Evolutionary conservation across 106 monocot genomes (phyloP).

Genomic region (Narthecium ossifragum): DNA sequence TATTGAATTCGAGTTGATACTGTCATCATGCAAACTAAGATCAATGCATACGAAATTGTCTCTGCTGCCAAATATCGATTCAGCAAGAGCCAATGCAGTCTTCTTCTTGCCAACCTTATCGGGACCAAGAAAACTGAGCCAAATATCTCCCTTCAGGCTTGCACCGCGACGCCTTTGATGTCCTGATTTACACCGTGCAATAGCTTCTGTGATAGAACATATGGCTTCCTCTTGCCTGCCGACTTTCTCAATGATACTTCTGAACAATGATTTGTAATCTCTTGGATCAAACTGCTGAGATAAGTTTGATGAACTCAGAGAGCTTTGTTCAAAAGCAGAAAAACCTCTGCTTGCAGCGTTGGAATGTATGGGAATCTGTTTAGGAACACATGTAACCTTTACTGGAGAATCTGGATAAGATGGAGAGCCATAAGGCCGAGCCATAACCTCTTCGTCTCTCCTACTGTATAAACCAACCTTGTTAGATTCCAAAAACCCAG

Average conservation of each 20-base stretch:
- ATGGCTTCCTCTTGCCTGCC: slow-evolving; percentile 81
- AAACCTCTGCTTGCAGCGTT: slow-evolving; percentile 6
- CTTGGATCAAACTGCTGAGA: slow-evolving; percentile 22
- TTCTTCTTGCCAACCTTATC: slow-evolving; percentile 64
- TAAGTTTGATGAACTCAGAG: slow-evolving; percentile 8
- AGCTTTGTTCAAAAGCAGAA: slow-evolving; percentile 4
- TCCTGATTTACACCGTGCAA: slow-evolving; percentile 29
- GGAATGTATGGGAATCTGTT: not conserved
- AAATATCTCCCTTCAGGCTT: slow-evolving; percentile 45
- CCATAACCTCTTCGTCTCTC: slow-evolving; percentile 5
- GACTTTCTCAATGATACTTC: slow-evolving; percentile 51
- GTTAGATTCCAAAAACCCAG: slow-evolving; percentile 18
- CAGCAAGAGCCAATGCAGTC: slow-evolving; percentile 57
- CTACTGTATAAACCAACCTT: slow-evolving; percentile 15
- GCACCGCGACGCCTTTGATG: slow-evolving; percentile 32
- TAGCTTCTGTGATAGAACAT: slow-evolving; percentile 32
- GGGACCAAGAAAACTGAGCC: slow-evolving; percentile 72
- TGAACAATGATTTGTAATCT: slow-evolving; percentile 52
- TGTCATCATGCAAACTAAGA: slow-evolving; percentile 33
- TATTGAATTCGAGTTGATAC: slow-evolving; percentile 10
- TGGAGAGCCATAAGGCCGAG: slow-evolving; percentile 7
- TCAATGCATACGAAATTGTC: slow-evolving; percentile 59
- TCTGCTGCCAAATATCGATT: slow-evolving; percentile 55
- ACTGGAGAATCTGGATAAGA: slow-evolving; percentile 2
- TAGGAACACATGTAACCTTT: not conserved